Evolutionary conservation across 116 monocot genomes (phyloP).

Genomic region (Phalaenopsis hybrid): DNA sequence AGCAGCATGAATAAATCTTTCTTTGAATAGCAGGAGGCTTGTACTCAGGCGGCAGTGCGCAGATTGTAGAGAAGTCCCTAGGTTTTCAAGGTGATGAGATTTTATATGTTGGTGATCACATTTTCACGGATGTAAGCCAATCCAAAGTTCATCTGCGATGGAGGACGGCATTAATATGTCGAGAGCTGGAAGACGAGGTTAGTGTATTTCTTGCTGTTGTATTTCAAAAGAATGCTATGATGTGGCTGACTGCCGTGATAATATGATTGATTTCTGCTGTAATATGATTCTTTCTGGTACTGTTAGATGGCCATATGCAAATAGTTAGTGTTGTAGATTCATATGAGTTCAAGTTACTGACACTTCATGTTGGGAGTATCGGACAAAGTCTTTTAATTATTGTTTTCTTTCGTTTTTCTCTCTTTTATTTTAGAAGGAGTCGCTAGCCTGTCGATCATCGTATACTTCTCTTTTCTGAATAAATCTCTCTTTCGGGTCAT

Average conservation of each 20-base stretch:
- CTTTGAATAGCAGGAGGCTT: conserved; percentile 53
- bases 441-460: too few species aligned
- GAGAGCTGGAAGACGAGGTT: conserved; percentile 97
- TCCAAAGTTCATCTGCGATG: conserved; percentile 95
- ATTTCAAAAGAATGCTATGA: too few species aligned
- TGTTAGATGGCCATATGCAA: too few species aligned
- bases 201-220: conserved; percentile 10
- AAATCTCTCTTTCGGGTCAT: too few species aligned
- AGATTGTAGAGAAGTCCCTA: conserved; percentile 84
- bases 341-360: not conserved
- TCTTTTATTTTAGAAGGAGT: too few species aligned
- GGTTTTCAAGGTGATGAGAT: conserved; percentile 91
- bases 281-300: not conserved
- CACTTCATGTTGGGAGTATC: not conserved
- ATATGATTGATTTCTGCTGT: not conserved
- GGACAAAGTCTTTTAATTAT: not conserved
- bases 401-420: too few species aligned
- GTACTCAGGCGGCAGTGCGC: conserved; percentile 95
- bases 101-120: conserved; percentile 96
- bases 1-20: not conserved
- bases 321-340: not conserved
- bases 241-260: too few species aligned
- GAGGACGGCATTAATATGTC: conserved; percentile 89
- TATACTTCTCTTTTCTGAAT: too few species aligned
- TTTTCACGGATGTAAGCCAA: conserved; percentile 96